Base-by-base conservation (phyloP, 2,329 filamentous ascomycete genomes). In the Botryotinia narcissicola region DNA sequence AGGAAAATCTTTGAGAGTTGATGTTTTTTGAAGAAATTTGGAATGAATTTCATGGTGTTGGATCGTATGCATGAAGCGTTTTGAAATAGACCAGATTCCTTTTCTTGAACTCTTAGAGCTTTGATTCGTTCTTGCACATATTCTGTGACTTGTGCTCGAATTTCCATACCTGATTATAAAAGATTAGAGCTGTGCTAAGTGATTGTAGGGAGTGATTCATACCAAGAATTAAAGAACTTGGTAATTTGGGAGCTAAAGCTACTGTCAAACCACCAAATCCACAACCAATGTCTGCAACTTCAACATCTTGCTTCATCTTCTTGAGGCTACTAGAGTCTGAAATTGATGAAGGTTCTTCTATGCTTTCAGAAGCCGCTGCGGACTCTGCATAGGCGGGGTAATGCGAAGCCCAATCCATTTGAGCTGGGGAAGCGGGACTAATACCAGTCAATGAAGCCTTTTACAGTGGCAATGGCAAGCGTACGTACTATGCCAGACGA, bases 21-120 rank as follows among this genome's bases (percentile, higher is more conserved):
- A 22, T 84, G 86, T 79, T 91, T 92, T 72, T 84, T 85, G 86
- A 99, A 98, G 86, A 98, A 97, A 81, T 99, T 98, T 75, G 97
- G 95, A n/a, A 99, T 86, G 83, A 98, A 99, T 82, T 99, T 99
- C 96, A 99, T 99, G 8, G 94, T 93, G 84, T 99, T 99, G 77
- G 93, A 93, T 75, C 96, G 91, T 66, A 99, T 86, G 81, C 94
- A 97, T 48, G 92, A 91, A 71, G 95, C 91, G 82, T 99, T 99
- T 80, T 97, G 92, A 82, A 94, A 98, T 64, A 85, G 82, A 69
- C 83, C 82, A 42, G 81, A 81, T 9, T 85, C 84, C 9, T 84
- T 80, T 76, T 89, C 87, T 80, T 95, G 91, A 20, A 86, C 84
- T 6, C 96, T 90, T 29, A 98, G 86, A 7, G 95, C 95, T 77